Percentiles rank a stretch among this genome's conserved stretches.
Conservation (phyloP, 176 grass and related monocot species). For the Eragrostis nindensis region DNA sequence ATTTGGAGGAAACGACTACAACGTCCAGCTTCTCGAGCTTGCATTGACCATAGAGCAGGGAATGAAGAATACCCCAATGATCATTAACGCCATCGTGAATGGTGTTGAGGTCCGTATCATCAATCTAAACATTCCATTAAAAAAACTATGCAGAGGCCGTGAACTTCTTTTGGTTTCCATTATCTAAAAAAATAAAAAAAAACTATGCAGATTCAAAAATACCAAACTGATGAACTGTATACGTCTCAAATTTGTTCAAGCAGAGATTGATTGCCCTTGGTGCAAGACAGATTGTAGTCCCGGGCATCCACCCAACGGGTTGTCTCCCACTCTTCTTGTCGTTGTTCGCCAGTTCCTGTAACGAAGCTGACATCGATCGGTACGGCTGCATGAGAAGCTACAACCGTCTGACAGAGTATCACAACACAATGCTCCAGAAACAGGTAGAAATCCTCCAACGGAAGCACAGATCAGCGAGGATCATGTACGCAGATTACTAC, state of each 20-base stretch:
- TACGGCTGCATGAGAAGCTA: conserved; percentile 39
- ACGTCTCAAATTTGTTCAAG: not conserved
- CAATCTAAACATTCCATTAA: too few relatives aligned
- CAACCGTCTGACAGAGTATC: conserved; percentile 41
- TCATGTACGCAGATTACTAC: conserved; percentile 53
- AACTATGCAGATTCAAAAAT: too few relatives aligned
- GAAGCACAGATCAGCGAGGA: conserved; percentile 22
- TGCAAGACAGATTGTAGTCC: conserved; percentile 46
- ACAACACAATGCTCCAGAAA: conserved; percentile 47
- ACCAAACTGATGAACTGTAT: too few relatives aligned
- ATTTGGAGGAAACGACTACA: conserved; percentile 67
- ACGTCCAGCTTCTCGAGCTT: conserved; percentile 33
- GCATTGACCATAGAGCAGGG: conserved; percentile 3
- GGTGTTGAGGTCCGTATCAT: conserved; percentile 36
- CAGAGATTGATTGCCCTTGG: conserved; percentile 30
- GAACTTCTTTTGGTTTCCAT: too few relatives aligned
- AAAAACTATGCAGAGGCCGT: too few relatives aligned
- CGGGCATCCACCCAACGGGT: conserved; percentile 44
- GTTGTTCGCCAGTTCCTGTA: not conserved
- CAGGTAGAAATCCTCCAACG: not conserved
- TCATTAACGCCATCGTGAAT: conserved; percentile 32
- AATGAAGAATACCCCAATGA: conserved; percentile 23
- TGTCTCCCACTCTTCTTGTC: conserved; percentile 49
- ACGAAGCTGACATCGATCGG: conserved; percentile 15
- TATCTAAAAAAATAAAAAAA: too few relatives aligned